These are phyloP conservation scores for Thermochaetoides thermophila DNA, from an alignment of 495 filamentous ascomycete species.

Conservation along the genomic window DNA sequence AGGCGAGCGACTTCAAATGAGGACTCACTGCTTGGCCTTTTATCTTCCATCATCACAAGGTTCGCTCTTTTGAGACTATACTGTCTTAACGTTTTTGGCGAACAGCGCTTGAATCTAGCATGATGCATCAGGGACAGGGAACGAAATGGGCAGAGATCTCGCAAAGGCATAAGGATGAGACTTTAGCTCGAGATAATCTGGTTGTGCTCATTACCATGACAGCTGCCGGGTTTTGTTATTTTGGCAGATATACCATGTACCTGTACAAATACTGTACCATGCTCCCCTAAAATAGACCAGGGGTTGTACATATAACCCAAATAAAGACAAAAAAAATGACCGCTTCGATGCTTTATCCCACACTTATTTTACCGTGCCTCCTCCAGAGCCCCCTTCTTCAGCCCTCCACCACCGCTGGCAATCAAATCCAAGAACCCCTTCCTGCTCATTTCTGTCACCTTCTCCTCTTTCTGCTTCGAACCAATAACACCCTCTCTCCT, in stretches of 20 bases:
- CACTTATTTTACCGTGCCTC: conserved; percentile 29
- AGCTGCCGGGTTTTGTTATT: no score
- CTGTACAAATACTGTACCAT: conserved; percentile 6
- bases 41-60: no score
- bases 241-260: conserved; percentile 2
- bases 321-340: background rate
- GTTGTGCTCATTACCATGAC: no score
- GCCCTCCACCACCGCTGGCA: conserved; percentile 40
- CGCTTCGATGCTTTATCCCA: background rate
- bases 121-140: conserved; percentile 3
- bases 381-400: conserved; percentile 36
- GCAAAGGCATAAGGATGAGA: conserved; percentile 9
- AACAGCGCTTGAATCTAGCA: conserved; percentile 10
- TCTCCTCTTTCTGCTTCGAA: conserved; percentile 58
- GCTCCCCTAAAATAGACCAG: background rate
- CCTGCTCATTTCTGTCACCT: conserved; percentile 86
- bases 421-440: conserved; percentile 91
- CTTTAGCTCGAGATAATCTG: background rate
- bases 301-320: conserved; percentile 1
- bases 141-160: conserved; percentile 12
- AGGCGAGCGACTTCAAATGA: conserved; percentile 75
- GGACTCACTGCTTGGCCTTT: no score
- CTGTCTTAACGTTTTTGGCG: conserved; percentile 1
- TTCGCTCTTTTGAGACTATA: no score
- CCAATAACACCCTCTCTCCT: conserved; percentile 62